Percentiles rank a stretch among this genome's conserved stretches.
Evolutionary conservation across 495 filamentous ascomycete species (phyloP).

Genomic region (Trichoderma reesei): DNA sequence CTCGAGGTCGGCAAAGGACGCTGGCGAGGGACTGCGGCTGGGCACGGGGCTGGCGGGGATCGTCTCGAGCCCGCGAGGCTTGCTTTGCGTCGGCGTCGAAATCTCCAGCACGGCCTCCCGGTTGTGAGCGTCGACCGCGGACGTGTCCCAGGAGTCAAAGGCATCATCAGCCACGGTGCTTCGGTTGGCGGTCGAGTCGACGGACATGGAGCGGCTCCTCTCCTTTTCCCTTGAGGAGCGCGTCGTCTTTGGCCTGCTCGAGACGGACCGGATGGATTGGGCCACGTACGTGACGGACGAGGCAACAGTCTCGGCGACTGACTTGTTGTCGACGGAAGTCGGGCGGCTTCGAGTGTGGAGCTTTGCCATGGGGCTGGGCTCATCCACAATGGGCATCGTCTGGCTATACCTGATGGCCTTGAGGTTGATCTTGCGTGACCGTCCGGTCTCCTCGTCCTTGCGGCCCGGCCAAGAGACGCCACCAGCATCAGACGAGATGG

Average conservation of each 20-base stretch:
- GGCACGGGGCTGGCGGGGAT: conserved; percentile 49
- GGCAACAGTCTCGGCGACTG: conserved; percentile 33
- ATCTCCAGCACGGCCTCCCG: conserved; percentile 42
- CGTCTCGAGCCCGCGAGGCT: conserved; percentile 41
- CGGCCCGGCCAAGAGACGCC: conserved; percentile 18
- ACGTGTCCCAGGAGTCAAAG: conserved; percentile 63
- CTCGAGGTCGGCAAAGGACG: conserved; percentile 33
- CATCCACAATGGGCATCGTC: conserved; percentile 20
- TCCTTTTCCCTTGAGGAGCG: conserved; percentile 15
- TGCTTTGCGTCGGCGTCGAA: conserved; percentile 31
- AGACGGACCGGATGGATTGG: conserved; percentile 38
- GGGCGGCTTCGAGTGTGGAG: conserved; percentile 10
- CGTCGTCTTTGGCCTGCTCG: conserved; percentile 25
- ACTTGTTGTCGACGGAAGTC: background rate
- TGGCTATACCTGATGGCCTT: conserved; percentile 39
- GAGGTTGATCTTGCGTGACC: conserved; percentile 22
- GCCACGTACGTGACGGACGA: conserved; percentile 46
- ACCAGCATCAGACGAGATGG: conserved; percentile 18
- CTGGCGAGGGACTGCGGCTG: conserved; percentile 41
- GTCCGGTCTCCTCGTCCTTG: conserved; percentile 22
- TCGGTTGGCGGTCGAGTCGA: conserved; percentile 26
- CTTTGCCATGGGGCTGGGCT: conserved; percentile 17
- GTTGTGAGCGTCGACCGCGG: conserved; percentile 47
- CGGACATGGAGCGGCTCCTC: conserved; percentile 26
- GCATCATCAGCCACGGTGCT: conserved; percentile 37